Conservation (phyloP, 176 grass and related monocot genomes). For the Eremochloa ophiuroides region DNA sequence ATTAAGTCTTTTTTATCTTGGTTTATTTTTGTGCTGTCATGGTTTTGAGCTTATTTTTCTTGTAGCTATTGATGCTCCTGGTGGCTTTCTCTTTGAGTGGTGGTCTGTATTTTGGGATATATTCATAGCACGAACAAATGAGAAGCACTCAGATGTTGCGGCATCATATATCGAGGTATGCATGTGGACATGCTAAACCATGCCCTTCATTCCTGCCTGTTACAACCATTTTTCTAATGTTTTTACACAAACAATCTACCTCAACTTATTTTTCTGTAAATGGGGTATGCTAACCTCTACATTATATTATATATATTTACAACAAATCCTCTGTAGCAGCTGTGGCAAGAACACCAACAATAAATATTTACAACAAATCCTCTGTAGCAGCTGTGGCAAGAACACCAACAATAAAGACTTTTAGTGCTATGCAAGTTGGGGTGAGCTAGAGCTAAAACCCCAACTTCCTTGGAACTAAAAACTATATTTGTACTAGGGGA, state of each 20-base stretch:
- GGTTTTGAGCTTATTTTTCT: slow-evolving; percentile 14
- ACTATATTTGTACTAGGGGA: neutral
- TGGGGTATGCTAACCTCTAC: neutral
- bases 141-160: slow-evolving; percentile 95
- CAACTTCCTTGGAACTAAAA: neutral
- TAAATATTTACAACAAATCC: neutral
- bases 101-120: slow-evolving; percentile 99
- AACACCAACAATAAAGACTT: neutral
- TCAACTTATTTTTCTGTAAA: neutral
- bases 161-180: slow-evolving; percentile 94
- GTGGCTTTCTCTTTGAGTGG: slow-evolving; percentile 99
- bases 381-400: neutral
- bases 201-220: neutral
- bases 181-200: neutral
- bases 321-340: neutral
- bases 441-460: neutral
- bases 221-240: neutral
- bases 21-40: neutral
- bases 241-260: neutral
- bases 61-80: slow-evolving; percentile 96
- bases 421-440: neutral
- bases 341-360: neutral
- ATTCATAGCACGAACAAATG: slow-evolving; percentile 99
- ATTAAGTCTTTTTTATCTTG: neutral
- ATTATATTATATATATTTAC: neutral